Base-by-base conservation (phyloP, 768 basidiomycete species). In the Boletus reticuloceps region DNA sequence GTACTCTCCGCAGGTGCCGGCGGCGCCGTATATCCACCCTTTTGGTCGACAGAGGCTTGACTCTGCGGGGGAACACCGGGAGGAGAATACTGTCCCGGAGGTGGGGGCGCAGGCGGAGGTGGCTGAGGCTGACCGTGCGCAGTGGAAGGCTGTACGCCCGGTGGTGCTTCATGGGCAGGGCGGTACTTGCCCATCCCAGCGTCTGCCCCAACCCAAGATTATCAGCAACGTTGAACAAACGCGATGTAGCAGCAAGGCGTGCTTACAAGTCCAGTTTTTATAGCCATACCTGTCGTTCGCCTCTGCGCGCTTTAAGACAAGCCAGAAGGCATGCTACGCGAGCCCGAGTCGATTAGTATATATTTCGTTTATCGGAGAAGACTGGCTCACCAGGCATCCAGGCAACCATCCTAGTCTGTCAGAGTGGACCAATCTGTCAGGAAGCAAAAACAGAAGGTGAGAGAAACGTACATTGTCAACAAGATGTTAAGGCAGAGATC, bases 401-500 rank as follows among this genome's bases (percentile, higher is more conserved):
- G 90, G 89, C 25, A 91, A 64, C 66, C 85, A 91, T 12, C 88
- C 91, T 51, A 92, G 75, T 36, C 90, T 89, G 47, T 41, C 4
- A 17, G 19, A 10, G 17, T 16, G 1, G 47, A 11, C 19, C 36
- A 41, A n/a, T 42, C 32, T 4, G 20, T 19, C 32, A 27, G 40
- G 31, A 16, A 5, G 12, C 8, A n/a, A 16, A 13, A 19, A 13
- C n/a, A 1, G 4, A 10, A 31, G 13, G 27, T 13, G 4, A 16
- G 55, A n/a, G 36, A 25, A 19, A 72, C 82, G n/a, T 67, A 91
- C 90, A 88, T 63, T 0, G 92, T 93, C 56, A 94, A 72, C 47
- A 80, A 67, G 53, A 94, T 81, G 74, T 91, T 94, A 64, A 94
- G 84, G 58, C 93, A 79, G 31, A 94, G 77, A 71, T 94, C 91